Base-by-base conservation (phyloP, 495 filamentous ascomycete species). In the Elasticomyces elasticus region DNA sequence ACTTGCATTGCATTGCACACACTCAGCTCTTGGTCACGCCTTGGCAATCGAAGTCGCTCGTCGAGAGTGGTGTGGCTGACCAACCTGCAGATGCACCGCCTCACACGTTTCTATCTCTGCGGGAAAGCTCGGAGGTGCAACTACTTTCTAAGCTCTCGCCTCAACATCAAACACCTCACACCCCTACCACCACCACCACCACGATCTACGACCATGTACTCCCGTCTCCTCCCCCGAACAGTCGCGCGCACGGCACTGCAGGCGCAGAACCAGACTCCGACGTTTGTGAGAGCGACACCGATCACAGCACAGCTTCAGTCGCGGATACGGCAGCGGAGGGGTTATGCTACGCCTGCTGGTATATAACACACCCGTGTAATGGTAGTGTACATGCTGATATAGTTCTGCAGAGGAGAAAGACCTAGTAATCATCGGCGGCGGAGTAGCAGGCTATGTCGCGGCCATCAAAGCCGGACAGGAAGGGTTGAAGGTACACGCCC, bases 401-500 rank as follows among this genome's bases (percentile, higher is more conserved):
- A 3, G 12, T 5, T 45, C 5, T n/a, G 44, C 67, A 94, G 89
- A 87, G 64, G 85, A 91, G 67, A 85, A 89, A 66, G 89, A 95
- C 69, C 75, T 95, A 33, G 85, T 96, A 63, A 89, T 96, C 72
- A 90, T 95, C 64, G 92, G 92, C 66, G 92, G 92, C 69, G 92
- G 92, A 76, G 94, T 96, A 62, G 92, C 89, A 63, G 92, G 92
- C 69, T 98, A 98, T 78, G 94, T 97, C 64, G 90, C 92, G 56
- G 92, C 92, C 58, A 98, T 98, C 79, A 97, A 96, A 76, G 92
- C 94, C 63, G 92, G 89, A 47, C 92, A 98, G 70, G 89, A 92
- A 69, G 94, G 92, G 64, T 75, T 98, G 68, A 98, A 97, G 84
- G 91, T 94, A 56, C 37, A 27, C 22, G 1, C 35, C 15, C 35